phyloP scores from a whole-genome alignment of 2,329 filamentous ascomycete genomes.

The Nigrospora sphaerica region DNA sequence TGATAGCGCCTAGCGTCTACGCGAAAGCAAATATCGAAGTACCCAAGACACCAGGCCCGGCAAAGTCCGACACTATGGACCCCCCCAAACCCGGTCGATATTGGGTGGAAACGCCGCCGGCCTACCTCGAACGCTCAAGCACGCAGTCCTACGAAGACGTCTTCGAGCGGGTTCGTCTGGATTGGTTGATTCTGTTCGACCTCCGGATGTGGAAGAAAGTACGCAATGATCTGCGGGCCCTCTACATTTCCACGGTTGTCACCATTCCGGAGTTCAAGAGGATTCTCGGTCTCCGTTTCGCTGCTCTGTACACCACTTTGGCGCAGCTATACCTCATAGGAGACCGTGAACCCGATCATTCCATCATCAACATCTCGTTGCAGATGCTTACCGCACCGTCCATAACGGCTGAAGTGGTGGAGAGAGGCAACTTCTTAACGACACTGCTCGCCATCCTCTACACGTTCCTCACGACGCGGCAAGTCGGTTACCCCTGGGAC shows the following conservation, averaged over 20 bases:
- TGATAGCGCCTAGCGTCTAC: constrained; percentile 55
- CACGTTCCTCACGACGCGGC: constrained; percentile 90
- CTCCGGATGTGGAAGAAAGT: constrained; percentile 95
- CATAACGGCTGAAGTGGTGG: constrained; percentile 91
- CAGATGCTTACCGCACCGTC: constrained; percentile 96
- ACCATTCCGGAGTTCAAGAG: constrained; percentile 95
- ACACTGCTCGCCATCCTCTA: constrained; percentile 95
- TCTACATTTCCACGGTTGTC: constrained; percentile 95
- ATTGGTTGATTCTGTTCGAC: constrained; percentile 93
- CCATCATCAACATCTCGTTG: constrained; percentile 93
- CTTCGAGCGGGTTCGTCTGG: constrained; percentile 79
- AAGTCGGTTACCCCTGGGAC: constrained; percentile 90
- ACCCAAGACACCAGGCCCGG: constrained; percentile 70
- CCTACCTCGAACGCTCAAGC: constrained; percentile 55
- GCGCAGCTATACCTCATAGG: constrained; percentile 94
- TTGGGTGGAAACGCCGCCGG: constrained; percentile 76
- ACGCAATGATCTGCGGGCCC: constrained; percentile 78
- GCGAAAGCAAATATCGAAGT: constrained; percentile 63
- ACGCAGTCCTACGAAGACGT: constrained; percentile 76
- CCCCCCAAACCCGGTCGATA: constrained; percentile 66
- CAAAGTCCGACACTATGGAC: constrained; percentile 29
- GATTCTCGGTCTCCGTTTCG: constrained; percentile 85
- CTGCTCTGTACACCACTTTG: constrained; percentile 86
- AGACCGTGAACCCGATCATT: constrained; percentile 93
- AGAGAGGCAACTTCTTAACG: constrained; percentile 90